Percentiles rank a stretch among this genome's conserved stretches.
phyloP scores from a whole-genome alignment of 208 protist species.

The Leishmania amazonensis region DNA sequence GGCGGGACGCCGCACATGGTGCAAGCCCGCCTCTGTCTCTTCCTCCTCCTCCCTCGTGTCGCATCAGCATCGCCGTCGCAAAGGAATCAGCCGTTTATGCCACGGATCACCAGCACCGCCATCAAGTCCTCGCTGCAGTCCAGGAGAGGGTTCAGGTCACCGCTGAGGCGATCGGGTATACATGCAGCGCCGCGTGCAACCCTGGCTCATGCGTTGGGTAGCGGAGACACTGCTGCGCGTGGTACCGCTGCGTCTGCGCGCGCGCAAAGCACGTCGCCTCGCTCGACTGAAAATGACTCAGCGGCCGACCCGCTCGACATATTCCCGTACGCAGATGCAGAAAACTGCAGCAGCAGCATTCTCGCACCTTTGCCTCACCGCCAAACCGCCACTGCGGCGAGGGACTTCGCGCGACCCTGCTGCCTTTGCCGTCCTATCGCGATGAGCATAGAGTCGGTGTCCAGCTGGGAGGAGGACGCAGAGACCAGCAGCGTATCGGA shows the following conservation, averaged over 20 bases:
- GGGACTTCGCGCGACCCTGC: background rate
- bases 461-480: slow-evolving; percentile 26
- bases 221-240: background rate
- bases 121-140: slow-evolving; percentile 7
- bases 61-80: background rate
- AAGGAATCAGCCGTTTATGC: background rate
- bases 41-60: background rate
- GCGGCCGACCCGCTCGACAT: background rate
- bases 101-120: background rate
- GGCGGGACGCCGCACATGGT: background rate
- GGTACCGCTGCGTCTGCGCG: background rate
- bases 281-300: background rate
- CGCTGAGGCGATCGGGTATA: background rate
- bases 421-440: slow-evolving; percentile 4
- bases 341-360: background rate
- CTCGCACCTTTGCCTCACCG: background rate
- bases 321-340: slow-evolving; percentile 2
- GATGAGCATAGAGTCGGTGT: slow-evolving; percentile 31
- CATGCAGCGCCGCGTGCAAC: background rate
- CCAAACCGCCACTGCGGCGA: background rate
- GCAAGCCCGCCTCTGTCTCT: background rate
- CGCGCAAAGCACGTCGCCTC: background rate
- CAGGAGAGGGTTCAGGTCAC: slow-evolving; percentile 3
- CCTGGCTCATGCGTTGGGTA: background rate
- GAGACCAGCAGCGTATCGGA: background rate